Evolutionary conservation across 306 rosid species (phyloP).

Genomic region (Trichosanthes cucumerina): DNA sequence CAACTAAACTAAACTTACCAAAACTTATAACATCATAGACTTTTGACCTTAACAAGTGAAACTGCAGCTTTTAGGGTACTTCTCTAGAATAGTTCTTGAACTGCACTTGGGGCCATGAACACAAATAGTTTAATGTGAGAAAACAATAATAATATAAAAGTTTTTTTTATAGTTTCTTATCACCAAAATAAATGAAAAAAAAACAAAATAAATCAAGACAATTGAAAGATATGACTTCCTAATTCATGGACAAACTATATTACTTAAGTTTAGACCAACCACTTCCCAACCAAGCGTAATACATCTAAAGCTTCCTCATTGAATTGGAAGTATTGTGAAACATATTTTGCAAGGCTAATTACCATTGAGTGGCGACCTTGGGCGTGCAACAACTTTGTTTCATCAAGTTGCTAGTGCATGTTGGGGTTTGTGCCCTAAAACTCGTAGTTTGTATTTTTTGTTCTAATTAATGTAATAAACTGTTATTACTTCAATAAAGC

Average conservation of each 20-base stretch:
- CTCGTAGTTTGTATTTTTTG: no score
- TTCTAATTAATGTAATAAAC: no score
- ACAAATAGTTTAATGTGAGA: not conserved
- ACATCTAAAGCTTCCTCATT: conserved; percentile 73
- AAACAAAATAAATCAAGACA: not conserved
- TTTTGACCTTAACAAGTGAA: conserved; percentile 57
- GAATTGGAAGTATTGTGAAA: conserved; percentile 35
- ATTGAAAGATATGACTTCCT: conserved; percentile 1
- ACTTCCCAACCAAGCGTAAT: conserved; percentile 83
- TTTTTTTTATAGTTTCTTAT: not conserved
- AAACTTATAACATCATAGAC: no score
- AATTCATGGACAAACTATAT: conserved; percentile 14
- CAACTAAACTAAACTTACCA: no score
- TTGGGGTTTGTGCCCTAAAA: no score
- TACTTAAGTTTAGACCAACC: conserved; percentile 97
- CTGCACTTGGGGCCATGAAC: conserved; percentile 29
- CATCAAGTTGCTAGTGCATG: conserved; percentile 67
- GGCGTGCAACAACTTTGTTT: conserved; percentile 90
- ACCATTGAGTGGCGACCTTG: conserved; percentile 89
- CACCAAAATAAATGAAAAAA: no score
- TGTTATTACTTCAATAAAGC: no score
- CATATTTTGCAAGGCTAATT: conserved; percentile 73
- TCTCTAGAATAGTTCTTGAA: conserved; percentile 91
- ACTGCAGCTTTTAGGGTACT: conserved; percentile 84
- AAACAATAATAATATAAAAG: not conserved